These are phyloP conservation scores for Serpula lacrymans DNA, from an alignment of 768 basidiomycete species.

Conservation along the genomic window DNA sequence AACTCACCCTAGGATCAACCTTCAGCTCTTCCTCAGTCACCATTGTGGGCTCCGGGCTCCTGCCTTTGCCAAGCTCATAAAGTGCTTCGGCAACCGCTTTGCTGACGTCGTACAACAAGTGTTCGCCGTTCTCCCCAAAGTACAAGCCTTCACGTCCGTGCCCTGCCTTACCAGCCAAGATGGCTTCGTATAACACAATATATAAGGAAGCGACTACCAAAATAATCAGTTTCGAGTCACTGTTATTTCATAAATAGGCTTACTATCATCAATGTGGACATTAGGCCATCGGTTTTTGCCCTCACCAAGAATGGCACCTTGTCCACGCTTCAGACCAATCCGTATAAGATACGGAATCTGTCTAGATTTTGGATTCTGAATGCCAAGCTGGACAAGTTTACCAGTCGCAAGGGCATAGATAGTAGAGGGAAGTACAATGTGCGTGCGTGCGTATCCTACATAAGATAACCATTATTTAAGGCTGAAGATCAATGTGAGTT, in stretches of 20 bases:
- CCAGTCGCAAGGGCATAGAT: conserved; percentile 21
- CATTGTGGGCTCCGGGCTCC: conserved; percentile 8
- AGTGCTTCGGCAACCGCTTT: conserved; percentile 11
- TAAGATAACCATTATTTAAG: neutral
- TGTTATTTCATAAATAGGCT: neutral
- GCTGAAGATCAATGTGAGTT: neutral
- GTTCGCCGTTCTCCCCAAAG: conserved; percentile 21
- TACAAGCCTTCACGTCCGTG: conserved; percentile 23
- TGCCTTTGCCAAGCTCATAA: conserved; percentile 13
- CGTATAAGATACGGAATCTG: conserved; percentile 5
- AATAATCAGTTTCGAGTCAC: neutral
- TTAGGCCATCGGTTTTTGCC: conserved; percentile 28
- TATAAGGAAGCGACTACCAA: conserved; percentile 15
- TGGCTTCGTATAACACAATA: conserved; percentile 12
- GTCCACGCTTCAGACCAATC: conserved; percentile 10
- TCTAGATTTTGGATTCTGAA: conserved; percentile 7
- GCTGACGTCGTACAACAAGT: conserved; percentile 12
- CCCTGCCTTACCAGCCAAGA: conserved; percentile 7
- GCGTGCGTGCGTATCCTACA: conserved; percentile 20
- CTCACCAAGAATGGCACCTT: conserved; percentile 20
- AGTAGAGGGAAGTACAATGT: conserved; percentile 24
- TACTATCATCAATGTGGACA: conserved; percentile 21
- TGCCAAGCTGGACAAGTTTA: conserved; percentile 7
- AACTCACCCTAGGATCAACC: conserved; percentile 3
- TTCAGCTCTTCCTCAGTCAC: conserved; percentile 15